Evolutionary conservation across 768 basidiomycete genomes (phyloP), one percentile per base, ranked within the genome.

Genomic region (Galerina marginata): DNA sequence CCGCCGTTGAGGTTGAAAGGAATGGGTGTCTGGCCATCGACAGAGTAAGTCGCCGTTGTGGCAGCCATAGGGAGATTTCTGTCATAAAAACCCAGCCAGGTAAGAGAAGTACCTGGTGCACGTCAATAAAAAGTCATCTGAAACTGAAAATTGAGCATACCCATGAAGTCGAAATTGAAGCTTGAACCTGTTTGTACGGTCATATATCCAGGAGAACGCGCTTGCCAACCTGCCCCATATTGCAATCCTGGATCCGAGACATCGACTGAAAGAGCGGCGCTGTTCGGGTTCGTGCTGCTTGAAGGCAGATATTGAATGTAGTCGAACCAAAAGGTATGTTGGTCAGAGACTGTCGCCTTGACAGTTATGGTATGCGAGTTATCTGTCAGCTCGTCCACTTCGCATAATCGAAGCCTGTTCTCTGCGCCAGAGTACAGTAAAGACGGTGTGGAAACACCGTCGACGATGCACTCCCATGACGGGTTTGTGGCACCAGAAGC

Each of bases 261-360:
- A 38, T 64, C 53, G 33, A 69, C 49, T 7, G 62, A 16, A n/a
- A 69, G 55, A 5, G 60, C 60, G 15, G 59, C 59, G 11, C 63
- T 53, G 6, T 64, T 64, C n/a, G 66, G 53, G n/a, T 67, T 61
- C 0, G 40, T 58, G 16, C 36, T 36, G 0, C 66, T 43, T 6
- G 69, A 69, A 20, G 73, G 71, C 12, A 63, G 36, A 48, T 67
- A 73, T 26, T 66, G 61, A 33, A 74, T 46, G 20, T 64, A 62
- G 51, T 74, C 73, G 16, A 74, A 65, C 72, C 72, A 73, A 50
- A 74, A 74, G 0, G 69, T 70, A n/a, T 66, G 65, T 23, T 61
- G 42, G 39, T 54, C 36, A 4, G 54, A 40, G 4, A 63, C 60
- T n/a, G 58, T 67, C 9, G 65, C 67, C 10, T 67, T 66, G 10